Evolutionary conservation across 441 rosid species (phyloP), one percentile per base, ranked within the genome.

Genomic region (Cnidoscolus chayamansa): DNA sequence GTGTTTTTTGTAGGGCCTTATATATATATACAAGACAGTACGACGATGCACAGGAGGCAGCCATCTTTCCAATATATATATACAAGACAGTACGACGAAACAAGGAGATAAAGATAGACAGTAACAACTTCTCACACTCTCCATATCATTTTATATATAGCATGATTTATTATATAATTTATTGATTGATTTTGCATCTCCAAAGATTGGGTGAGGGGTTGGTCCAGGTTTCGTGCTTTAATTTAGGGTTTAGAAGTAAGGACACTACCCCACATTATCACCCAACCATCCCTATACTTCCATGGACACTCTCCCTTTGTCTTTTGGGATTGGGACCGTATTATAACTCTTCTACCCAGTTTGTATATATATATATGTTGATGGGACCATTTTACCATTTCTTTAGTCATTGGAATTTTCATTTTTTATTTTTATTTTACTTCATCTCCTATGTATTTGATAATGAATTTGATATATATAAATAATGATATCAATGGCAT

Each of bases 291-390:
- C 74, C 77, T 61, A 65, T 25, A 71, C 71, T 73, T 75, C 70
- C 61, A 53, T 37, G 59, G 55, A 11, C 4, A 2, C 40, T 43
- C 64, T 0, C 47, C 35, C 65, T 70, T 59, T 57, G 71, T 45
- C 76, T 55, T 63, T 79, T 70, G 73, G 40, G 40, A 35, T 40
- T 40, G 45, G 83, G 84, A 78, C 82, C 84, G 73, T 62, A 17
- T 8, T 16, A 51, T 25, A 25, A 25, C 25, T 25, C 25, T 25
- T 25, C 25, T 25, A 25, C 25, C 25, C 25, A 25, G 25, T 25
- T 25, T 25, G 25, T 25, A 25, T 25, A 25, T 25, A 25, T 25
- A 25, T 25, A 49, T n/a, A 15, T 31, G 10, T 11, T 43, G 11
- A 54, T 0, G 79, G 79, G 78, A 76, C 77, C 80, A 63, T 73